Percentiles rank a stretch among this genome's conserved stretches.
Evolutionary conservation across 2,329 filamentous ascomycete species (phyloP).

Genomic region (Paecilomyces variotii): DNA sequence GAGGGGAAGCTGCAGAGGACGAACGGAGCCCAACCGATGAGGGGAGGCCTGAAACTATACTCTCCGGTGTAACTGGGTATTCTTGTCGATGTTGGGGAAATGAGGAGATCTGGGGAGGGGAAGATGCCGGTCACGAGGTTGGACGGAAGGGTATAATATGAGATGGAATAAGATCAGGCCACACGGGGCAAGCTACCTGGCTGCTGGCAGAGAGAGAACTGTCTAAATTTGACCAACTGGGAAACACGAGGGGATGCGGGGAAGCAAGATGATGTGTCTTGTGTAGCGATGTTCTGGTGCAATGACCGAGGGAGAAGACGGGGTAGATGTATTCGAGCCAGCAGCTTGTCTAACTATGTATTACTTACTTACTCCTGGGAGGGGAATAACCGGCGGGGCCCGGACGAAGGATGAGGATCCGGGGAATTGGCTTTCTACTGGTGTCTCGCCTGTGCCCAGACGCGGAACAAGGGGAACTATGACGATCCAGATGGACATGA

Average conservation of each 20-base stretch:
- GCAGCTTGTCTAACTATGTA: neutral
- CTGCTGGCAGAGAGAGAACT: neutral
- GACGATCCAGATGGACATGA: neutral
- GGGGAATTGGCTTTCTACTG: neutral
- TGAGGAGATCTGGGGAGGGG: neutral
- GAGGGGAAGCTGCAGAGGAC: neutral
- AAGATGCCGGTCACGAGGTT: neutral
- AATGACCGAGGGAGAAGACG: neutral
- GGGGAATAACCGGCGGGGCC: neutral
- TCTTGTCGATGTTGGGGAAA: neutral
- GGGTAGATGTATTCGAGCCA: neutral
- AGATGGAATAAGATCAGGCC: neutral
- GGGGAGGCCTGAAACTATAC: neutral
- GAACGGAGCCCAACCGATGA: neutral
- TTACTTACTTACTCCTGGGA: neutral
- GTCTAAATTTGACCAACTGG: neutral
- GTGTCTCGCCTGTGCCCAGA: neutral
- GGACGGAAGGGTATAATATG: neutral
- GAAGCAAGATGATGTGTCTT: neutral
- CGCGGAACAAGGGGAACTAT: neutral
- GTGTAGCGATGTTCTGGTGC: neutral
- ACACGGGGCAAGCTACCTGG: neutral
- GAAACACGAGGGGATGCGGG: neutral
- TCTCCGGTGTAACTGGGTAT: neutral
- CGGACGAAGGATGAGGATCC: neutral